Conservation (phyloP, 2,329 filamentous ascomycete species). For the Chaetomiaceae sp. region DNA sequence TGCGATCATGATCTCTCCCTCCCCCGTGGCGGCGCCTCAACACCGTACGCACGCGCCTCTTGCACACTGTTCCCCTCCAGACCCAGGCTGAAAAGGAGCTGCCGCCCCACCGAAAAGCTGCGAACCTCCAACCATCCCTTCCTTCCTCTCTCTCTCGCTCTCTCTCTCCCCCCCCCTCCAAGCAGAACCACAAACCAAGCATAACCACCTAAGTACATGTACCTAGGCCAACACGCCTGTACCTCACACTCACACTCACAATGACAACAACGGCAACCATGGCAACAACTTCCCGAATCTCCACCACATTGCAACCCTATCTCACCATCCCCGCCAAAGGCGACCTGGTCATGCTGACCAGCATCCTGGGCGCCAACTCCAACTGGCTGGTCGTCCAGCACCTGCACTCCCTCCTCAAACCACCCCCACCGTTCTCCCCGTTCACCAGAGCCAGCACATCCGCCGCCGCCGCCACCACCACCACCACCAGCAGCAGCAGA, state of each 20-base stretch:
- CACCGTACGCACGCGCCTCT: too few species aligned
- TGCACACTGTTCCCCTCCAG: not conserved
- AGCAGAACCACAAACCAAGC: not conserved
- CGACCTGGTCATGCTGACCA: constrained; percentile 63
- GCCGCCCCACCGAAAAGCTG: too few species aligned
- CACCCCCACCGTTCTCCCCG: not conserved
- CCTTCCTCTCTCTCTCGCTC: too few species aligned
- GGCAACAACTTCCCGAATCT: constrained; percentile 41
- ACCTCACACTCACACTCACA: too few species aligned
- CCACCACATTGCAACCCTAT: constrained; percentile 62
- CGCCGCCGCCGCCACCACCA: not conserved
- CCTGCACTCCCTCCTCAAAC: constrained; percentile 44
- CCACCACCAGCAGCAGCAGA: constrained; percentile 4
- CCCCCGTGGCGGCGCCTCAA: too few species aligned
- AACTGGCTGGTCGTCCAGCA: constrained; percentile 63
- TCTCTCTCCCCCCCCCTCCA: too few species aligned
- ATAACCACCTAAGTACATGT: not conserved
- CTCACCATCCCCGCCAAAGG: constrained; percentile 53
- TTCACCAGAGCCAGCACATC: not conserved
- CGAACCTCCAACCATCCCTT: too few species aligned
- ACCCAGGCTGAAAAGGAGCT: too few species aligned
- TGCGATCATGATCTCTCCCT: too few species aligned
- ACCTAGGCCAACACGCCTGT: too few species aligned
- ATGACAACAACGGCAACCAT: too few species aligned
- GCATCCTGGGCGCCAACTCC: constrained; percentile 58